A percentile compares a stretch with the other conserved stretches of the same genome.
These are phyloP conservation scores for Colletotrichum lentis DNA, from an alignment of 2,329 filamentous ascomycete genomes.

Conservation along the genomic window DNA sequence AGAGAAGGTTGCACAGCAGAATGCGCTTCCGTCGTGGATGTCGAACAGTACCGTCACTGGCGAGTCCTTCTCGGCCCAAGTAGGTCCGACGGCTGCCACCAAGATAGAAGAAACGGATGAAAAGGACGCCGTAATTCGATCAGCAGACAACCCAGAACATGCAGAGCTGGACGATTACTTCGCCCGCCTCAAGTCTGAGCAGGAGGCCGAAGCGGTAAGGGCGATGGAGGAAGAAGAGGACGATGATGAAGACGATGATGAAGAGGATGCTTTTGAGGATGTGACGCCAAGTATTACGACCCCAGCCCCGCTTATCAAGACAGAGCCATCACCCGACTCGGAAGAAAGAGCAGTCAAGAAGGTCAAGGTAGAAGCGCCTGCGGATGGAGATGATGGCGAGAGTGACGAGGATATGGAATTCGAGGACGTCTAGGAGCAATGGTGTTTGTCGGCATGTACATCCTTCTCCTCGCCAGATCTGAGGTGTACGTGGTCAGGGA, in stretches of 20 bases:
- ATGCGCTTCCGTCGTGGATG: constrained; percentile 76
- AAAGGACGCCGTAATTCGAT: constrained; percentile 54
- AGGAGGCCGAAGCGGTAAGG: constrained; percentile 56
- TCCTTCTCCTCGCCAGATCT: background rate
- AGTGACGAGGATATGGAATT: constrained; percentile 66
- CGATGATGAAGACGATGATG: constrained; percentile 42
- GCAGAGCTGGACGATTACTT: constrained; percentile 73
- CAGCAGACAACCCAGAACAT: constrained; percentile 60
- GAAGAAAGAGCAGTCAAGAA: constrained; percentile 65
- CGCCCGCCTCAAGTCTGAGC: constrained; percentile 69
- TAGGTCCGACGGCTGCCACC: constrained; percentile 44
- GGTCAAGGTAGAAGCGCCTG: constrained; percentile 64
- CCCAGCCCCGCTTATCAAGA: constrained; percentile 46
- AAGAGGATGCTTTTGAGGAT: constrained; percentile 60
- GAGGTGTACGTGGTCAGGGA: background rate
- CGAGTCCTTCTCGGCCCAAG: constrained; percentile 62
- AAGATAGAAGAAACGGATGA: constrained; percentile 56
- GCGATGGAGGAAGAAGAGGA: constrained; percentile 44
- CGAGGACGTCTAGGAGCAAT: constrained; percentile 58
- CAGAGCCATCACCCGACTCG: constrained; percentile 46
- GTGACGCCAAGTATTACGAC: constrained; percentile 49
- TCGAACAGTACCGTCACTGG: constrained; percentile 74
- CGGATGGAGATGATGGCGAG: constrained; percentile 57
- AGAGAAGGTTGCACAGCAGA: constrained; percentile 72
- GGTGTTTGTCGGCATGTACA: background rate